Base-by-base conservation (phyloP, 2,329 filamentous ascomycete species). In the Pseudocercospora eumusae region DNA sequence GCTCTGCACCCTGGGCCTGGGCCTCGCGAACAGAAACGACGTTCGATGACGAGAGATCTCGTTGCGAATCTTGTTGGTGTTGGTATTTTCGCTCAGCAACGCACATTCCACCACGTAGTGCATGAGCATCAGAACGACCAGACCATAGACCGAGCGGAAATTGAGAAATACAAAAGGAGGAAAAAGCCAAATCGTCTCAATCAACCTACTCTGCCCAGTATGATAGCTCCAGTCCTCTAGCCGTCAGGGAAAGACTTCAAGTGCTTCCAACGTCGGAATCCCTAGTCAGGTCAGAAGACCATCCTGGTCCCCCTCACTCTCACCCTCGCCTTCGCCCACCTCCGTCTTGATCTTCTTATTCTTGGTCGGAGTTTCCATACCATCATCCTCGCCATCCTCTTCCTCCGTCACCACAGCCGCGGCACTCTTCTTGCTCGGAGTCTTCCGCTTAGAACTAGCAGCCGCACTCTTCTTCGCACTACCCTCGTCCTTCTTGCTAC, bases 401-500 rank as follows among this genome's bases (percentile, higher is more conserved):
- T 66, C 64, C 4, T 23, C 28, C 18, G 21, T 56, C 54, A 59
- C 63, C 11, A 57, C 31, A 25, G 23, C 6, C 23, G 6, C 23
- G 6, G 23, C 23, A 25, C 54, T 36, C 36, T 58, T 61, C 55
- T 61, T 61, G 15, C 36, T 21, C 52, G 52, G 62, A 36, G 49
- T 28, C 49, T 53, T 53, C 25, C n/a, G 7, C 45, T 23, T 27
- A 25, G n/a, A n/a, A n/a, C n/a, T n/a, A 59, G 65, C 66, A 25
- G n/a, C 50, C 1, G 15, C 50, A 21, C 15, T 36, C 23, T 58
- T 56, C 11, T 50, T 42, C n/a, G n/a, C n/a, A n/a, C n/a, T n/a
- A n/a, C n/a, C n/a, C n/a, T n/a, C n/a, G n/a, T n/a, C 52, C 13
- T 56, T 52, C 44, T 65, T 62, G 60, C 61, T 62, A 13, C 64